These are phyloP conservation scores for Raddia distichophylla DNA, from an alignment of 176 grass and related monocot species.

Conservation along the genomic window DNA sequence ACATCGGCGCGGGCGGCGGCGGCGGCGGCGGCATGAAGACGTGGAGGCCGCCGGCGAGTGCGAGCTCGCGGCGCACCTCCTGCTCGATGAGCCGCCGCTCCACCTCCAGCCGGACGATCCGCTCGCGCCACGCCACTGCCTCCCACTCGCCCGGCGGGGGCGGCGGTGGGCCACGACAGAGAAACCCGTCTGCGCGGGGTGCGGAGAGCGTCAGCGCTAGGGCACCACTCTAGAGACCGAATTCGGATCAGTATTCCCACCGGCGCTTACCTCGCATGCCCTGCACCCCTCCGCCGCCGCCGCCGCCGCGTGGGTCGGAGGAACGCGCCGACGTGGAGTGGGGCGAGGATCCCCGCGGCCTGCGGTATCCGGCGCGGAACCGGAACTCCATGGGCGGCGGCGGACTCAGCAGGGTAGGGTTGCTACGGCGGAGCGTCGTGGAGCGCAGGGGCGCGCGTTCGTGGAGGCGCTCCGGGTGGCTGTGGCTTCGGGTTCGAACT, in stretches of 20 bases:
- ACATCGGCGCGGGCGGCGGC: background rate
- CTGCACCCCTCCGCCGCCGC: background rate
- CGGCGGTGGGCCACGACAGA: background rate
- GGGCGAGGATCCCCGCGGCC: background rate
- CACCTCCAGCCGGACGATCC: constrained; percentile 41
- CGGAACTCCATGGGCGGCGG: constrained; percentile 47
- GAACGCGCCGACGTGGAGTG: background rate
- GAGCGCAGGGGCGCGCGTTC: too few species aligned
- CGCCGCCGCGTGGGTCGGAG: background rate
- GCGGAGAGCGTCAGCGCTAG: background rate
- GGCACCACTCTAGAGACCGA: background rate
- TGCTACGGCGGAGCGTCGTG: background rate
- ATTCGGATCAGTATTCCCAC: background rate
- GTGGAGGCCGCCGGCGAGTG: constrained; percentile 24
- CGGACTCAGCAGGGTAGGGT: background rate
- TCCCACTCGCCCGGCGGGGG: constrained; percentile 7
- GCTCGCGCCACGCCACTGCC: constrained; percentile 20
- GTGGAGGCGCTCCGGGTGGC: too few species aligned
- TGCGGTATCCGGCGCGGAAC: constrained; percentile 45
- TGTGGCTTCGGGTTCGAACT: background rate
- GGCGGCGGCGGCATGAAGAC: constrained; percentile 24
- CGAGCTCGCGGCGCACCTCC: constrained; percentile 34
- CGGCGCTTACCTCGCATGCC: constrained; percentile 40
- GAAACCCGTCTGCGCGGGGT: constrained; percentile 14
- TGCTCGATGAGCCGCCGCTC: constrained; percentile 13